These are phyloP conservation scores for Porogramme epimiltina DNA, from an alignment of 1,284 basidiomycete genomes.

Conservation along the genomic window DNA sequence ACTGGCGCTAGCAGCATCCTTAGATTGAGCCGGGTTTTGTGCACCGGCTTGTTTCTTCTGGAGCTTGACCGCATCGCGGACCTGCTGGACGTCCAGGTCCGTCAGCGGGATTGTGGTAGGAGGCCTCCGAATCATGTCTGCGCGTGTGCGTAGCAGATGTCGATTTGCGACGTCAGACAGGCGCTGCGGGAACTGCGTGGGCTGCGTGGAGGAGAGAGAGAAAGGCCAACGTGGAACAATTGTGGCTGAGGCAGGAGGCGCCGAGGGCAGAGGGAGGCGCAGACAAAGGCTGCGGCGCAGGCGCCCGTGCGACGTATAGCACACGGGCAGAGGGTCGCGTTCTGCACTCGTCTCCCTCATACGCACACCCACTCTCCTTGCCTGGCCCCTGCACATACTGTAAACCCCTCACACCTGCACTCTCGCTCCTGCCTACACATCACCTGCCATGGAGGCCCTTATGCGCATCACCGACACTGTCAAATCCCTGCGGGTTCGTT, in stretches of 20 bases:
- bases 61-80: slow-evolving; percentile 60
- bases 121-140: slow-evolving; percentile 68
- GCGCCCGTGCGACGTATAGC: slow-evolving; percentile 20
- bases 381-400: slow-evolving; percentile 9
- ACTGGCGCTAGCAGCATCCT: no score
- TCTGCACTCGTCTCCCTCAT: slow-evolving; percentile 9
- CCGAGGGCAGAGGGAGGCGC: slow-evolving; percentile 1
- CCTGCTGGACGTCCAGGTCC: slow-evolving; percentile 74
- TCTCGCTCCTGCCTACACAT: not conserved
- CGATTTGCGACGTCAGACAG: no score
- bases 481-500: slow-evolving; percentile 71
- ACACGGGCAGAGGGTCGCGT: slow-evolving; percentile 1
- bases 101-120: slow-evolving; percentile 75
- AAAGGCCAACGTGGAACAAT: slow-evolving; percentile 18
- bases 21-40: slow-evolving; percentile 5
- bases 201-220: slow-evolving; percentile 9
- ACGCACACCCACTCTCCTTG: slow-evolving; percentile 8
- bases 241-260: not conserved
- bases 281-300: slow-evolving; percentile 15
- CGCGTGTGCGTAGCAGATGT: not conserved
- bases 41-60: slow-evolving; percentile 40
- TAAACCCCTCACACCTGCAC: not conserved
- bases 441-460: slow-evolving; percentile 55
- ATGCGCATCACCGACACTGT: slow-evolving; percentile 67
- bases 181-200: no score